A percentile compares a stretch with the other conserved stretches of the same genome.
phyloP scores from a whole-genome alignment of 2,329 filamentous ascomycete species.

The Penicillium glabrum region DNA sequence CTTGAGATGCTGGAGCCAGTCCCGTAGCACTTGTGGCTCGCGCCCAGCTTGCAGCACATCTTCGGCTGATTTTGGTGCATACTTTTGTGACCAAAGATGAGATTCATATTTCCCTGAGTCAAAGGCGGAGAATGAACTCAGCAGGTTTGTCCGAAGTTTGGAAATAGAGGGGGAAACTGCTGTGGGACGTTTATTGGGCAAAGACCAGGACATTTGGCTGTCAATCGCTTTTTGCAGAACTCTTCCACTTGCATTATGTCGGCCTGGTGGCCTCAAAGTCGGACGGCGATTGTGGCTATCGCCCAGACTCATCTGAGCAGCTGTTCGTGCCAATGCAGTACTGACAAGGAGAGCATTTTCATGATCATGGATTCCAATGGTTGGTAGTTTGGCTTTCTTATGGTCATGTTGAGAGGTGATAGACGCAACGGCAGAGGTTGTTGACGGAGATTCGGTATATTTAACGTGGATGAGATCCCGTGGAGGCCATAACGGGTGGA shows the following conservation, averaged over 20 bases:
- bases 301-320: background rate
- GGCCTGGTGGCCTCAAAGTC: conserved; percentile 29
- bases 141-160: conserved; percentile 61
- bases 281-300: background rate
- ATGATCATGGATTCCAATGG: conserved; percentile 31
- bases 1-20: conserved; percentile 77
- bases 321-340: conserved; percentile 11
- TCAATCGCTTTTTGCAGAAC: conserved; percentile 29
- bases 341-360: conserved; percentile 34
- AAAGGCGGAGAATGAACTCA: conserved; percentile 69
- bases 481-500: conserved; percentile 42
- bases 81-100: conserved; percentile 77
- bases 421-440: background rate
- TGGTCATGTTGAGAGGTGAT: conserved; percentile 15
- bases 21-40: conserved; percentile 69
- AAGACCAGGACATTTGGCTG: conserved; percentile 28
- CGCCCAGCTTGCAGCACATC: conserved; percentile 74
- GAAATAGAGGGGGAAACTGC: conserved; percentile 54
- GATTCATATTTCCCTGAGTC: conserved; percentile 76
- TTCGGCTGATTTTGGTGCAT: conserved; percentile 67
- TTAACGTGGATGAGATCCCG: conserved; percentile 50
- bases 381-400: conserved; percentile 41
- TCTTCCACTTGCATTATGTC: conserved; percentile 30
- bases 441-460: conserved; percentile 31
- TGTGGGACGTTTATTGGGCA: conserved; percentile 2